These are phyloP conservation scores for Nematocida sp. DNA, from an alignment of 371 early-diverging fungal species.

Conservation along the genomic window DNA sequence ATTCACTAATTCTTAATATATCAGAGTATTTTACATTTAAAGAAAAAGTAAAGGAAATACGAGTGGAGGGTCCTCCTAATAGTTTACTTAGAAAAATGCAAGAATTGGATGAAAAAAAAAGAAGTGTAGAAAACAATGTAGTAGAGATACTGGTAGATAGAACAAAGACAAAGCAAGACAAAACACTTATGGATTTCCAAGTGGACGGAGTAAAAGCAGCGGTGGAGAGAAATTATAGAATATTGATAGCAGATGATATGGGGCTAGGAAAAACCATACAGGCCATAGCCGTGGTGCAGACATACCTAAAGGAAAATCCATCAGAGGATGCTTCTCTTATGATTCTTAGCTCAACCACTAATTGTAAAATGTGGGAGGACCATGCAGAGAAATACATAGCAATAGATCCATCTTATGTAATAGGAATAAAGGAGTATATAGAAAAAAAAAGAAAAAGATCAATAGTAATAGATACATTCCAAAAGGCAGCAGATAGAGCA, in stretches of 20 bases:
- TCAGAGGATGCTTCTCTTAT: constrained; percentile 61
- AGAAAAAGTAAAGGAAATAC: too few species aligned
- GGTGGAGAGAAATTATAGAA: constrained; percentile 66
- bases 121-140: neutral
- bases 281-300: constrained; percentile 69
- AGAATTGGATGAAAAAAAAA: neutral
- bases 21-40: too few species aligned
- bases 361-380: constrained; percentile 69
- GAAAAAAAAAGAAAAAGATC: constrained; percentile 36
- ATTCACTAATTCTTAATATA: too few species aligned
- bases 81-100: neutral
- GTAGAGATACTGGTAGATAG: too few species aligned
- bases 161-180: neutral
- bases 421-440: constrained; percentile 56
- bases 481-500: neutral
- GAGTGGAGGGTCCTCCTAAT: too few species aligned
- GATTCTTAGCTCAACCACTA: constrained; percentile 69
- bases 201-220: constrained; percentile 68
- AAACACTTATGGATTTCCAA: constrained; percentile 65
- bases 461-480: constrained; percentile 58
- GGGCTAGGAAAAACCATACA: constrained; percentile 69
- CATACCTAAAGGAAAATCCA: constrained; percentile 69
- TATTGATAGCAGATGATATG: constrained; percentile 70
- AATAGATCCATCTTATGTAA: constrained; percentile 54
- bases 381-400: constrained; percentile 66